Base-by-base conservation (phyloP, 2,329 filamentous ascomycete species). In the Stemphylium vesicarium region DNA sequence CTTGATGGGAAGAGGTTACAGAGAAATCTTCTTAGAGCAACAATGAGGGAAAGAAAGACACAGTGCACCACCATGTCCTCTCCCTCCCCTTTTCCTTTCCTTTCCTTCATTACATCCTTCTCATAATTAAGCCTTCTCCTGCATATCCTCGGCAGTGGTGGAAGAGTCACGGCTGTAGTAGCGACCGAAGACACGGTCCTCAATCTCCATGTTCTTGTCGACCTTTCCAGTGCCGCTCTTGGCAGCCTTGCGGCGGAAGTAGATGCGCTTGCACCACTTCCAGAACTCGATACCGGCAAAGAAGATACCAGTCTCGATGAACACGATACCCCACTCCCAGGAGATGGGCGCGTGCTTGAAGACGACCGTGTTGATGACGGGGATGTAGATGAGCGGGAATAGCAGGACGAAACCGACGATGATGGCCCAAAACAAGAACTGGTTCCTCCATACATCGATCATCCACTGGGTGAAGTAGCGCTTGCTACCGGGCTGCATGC, bases 241-340 rank as follows among this genome's bases (percentile, higher is more conserved):
- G 24, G 41, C 33, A 13, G 62, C 62, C 53, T 53, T 58, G 43
- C 66, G 62, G 39, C 71, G 64, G 59, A 74, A 75, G 39, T 59
- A 77, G 4, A 75, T 67, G 1, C 88, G 78, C 78, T 91, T 91
- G 8, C 66, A 77, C 80, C 81, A 89, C 73, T 91, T 91, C 84
- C 86, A 91, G 0, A 74, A 53, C 73, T 91, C 88, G 0, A 85
- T 80, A 0, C 87, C 87, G 0, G 78, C 64, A 66, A 91, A 84
- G 77, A 90, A 91, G 3, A 90, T 64, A 0, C 82, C 68, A 0
- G 83, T 79, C 18, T 82, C 82, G 32, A 88, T 75, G 55, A 91
- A 84, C 1, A 90, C 85, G 39, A 91, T 81, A 0, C 78, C 85
- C 88, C 87, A 91, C 70, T 90, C 88, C 87, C 86, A 88, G 6